Percentiles rank a stretch among this genome's conserved stretches.
These are phyloP conservation scores for Fusarium pilosicola DNA, from an alignment of 2,329 filamentous ascomycete species.

Conservation along the genomic window DNA sequence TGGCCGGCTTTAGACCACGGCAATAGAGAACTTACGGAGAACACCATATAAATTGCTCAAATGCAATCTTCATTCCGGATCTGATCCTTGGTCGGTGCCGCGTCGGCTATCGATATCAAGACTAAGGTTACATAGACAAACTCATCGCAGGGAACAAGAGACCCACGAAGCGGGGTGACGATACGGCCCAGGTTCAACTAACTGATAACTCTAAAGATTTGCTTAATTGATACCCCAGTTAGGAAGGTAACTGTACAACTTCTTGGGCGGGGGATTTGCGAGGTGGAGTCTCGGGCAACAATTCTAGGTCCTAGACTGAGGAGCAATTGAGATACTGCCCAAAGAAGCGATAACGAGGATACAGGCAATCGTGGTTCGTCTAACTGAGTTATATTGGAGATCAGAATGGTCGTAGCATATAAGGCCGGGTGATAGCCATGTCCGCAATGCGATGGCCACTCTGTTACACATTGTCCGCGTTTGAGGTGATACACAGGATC, in stretches of 20 bases:
- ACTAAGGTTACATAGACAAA: not conserved
- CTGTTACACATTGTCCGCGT: not conserved
- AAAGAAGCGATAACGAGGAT: not conserved
- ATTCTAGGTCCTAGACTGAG: constrained; percentile 22
- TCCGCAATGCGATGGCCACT: not conserved
- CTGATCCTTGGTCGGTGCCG: not conserved
- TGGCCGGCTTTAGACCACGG: not conserved
- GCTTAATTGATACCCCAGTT: constrained; percentile 14
- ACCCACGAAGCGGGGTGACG: constrained; percentile 12
- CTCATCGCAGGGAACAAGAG: not conserved
- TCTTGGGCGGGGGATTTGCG: not conserved
- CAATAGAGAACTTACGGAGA: too few species aligned
- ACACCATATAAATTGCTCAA: not conserved
- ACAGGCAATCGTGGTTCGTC: not conserved
- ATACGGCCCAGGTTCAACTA: not conserved
- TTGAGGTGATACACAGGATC: not conserved
- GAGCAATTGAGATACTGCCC: not conserved
- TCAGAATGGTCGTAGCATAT: not conserved
- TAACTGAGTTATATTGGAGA: not conserved
- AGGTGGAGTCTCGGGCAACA: constrained; percentile 21
- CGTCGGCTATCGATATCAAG: not conserved
- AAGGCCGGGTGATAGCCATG: not conserved
- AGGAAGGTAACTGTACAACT: constrained; percentile 11
- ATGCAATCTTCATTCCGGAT: not conserved
- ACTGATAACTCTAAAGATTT: constrained; percentile 20